A percentile compares a stretch with the other conserved stretches of the same genome.
These are phyloP conservation scores for Aurifilum marmelostoma DNA, from an alignment of 2,329 filamentous ascomycete species.

Conservation along the genomic window DNA sequence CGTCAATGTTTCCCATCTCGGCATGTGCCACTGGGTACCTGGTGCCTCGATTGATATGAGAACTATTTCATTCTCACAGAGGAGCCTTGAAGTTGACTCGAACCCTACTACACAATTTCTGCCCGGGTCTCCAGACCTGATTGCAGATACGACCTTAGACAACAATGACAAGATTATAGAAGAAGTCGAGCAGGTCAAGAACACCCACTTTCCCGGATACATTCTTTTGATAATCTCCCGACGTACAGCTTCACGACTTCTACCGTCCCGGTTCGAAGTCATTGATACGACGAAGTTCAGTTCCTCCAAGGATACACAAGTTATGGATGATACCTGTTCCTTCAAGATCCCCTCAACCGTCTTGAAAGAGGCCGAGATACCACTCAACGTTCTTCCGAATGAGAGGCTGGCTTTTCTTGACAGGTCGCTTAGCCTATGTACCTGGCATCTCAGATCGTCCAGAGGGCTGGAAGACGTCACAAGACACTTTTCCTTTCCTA, in stretches of 20 bases:
- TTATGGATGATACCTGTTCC: not conserved
- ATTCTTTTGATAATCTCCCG: not conserved
- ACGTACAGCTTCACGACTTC: not conserved
- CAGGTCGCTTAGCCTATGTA: not conserved
- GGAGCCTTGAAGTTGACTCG: not conserved
- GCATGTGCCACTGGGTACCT: not conserved
- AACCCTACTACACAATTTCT: not conserved
- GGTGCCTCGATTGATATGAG: not conserved
- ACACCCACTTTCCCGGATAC: not conserved
- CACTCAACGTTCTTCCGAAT: not conserved
- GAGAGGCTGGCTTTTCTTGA: not conserved
- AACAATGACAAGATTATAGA: not conserved
- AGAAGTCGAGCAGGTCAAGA: not conserved
- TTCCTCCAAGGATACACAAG: too few species aligned
- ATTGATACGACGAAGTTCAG: not conserved
- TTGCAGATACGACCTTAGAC: not conserved
- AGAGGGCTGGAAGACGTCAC: not conserved
- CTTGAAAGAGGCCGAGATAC: not conserved
- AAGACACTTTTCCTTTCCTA: not conserved
- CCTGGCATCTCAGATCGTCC: not conserved
- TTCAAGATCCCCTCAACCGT: not conserved
- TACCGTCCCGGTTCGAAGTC: not conserved
- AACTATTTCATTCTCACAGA: not conserved
- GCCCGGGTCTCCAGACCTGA: not conserved
- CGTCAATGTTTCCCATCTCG: not conserved